Conservation (phyloP, 345 rosid species). For the Citrus trifoliata region DNA sequence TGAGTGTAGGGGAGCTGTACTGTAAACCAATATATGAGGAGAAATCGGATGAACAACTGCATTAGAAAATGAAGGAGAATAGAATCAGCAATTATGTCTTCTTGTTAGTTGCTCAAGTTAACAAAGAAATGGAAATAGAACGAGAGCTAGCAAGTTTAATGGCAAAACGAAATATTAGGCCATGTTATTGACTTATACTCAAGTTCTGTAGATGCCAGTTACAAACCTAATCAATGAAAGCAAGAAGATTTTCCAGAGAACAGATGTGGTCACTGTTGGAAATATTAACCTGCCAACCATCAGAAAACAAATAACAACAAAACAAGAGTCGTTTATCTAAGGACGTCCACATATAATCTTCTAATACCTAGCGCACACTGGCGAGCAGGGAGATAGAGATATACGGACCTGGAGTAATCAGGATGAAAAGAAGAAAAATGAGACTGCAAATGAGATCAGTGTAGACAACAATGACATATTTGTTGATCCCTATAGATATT, state of each 20-base stretch:
- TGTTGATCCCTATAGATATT: slow-evolving; percentile 39
- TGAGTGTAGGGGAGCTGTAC: slow-evolving; percentile 55
- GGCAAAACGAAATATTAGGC: background rate
- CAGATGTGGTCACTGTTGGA: slow-evolving; percentile 25
- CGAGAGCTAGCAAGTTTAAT: background rate
- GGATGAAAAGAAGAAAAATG: too few species aligned
- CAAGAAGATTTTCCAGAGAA: slow-evolving; percentile 36
- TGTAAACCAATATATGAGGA: slow-evolving; percentile 48
- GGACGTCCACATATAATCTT: background rate
- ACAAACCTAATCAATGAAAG: slow-evolving; percentile 43
- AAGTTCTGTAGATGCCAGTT: background rate
- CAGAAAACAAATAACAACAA: background rate
- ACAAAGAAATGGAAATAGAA: too few species aligned
- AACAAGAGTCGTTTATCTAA: background rate
- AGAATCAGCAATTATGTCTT: background rate
- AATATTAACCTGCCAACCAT: slow-evolving; percentile 24
- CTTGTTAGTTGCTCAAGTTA: too few species aligned
- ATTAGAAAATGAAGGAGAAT: background rate
- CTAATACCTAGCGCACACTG: background rate
- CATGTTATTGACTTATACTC: background rate
- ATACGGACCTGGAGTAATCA: background rate
- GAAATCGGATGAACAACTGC: slow-evolving; percentile 30
- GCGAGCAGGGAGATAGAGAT: background rate
- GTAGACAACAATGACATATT: slow-evolving; percentile 27
- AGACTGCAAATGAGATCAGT: too few species aligned